phyloP scores from a whole-genome alignment of 805 yeast species.

The Brettanomyces nanus region DNA sequence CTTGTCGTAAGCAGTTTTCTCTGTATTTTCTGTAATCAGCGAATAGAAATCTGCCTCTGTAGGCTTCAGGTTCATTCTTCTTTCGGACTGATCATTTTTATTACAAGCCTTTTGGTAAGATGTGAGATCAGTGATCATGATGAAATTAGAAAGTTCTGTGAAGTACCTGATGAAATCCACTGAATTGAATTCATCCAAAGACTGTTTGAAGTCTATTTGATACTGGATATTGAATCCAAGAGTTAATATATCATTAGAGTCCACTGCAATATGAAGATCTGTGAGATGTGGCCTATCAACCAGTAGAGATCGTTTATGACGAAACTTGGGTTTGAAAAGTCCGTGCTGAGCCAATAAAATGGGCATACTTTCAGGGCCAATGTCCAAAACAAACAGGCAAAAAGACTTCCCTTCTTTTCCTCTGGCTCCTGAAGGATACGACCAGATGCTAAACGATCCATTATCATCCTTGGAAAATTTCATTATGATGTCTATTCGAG shows the following conservation, averaged over 20 bases:
- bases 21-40: slow-evolving; percentile 38
- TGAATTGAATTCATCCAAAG: slow-evolving; percentile 10
- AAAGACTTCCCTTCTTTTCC: not conserved
- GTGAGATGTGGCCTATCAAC: not conserved
- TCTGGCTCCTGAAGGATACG: not conserved
- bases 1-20: slow-evolving; percentile 8
- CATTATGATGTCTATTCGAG: not conserved
- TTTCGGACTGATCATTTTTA: not conserved
- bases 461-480: not conserved
- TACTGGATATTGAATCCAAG: slow-evolving; percentile 7
- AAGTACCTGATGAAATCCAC: slow-evolving; percentile 14
- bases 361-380: not conserved
- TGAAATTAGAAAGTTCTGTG: slow-evolving; percentile 8
- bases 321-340: slow-evolving; percentile 1
- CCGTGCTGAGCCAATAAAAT: not conserved
- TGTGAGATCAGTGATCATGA: slow-evolving; percentile 14
- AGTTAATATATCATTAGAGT: not conserved
- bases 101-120: slow-evolving; percentile 14
- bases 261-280: not conserved
- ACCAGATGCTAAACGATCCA: not conserved
- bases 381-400: not conserved
- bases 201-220: slow-evolving; percentile 12
- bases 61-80: slow-evolving; percentile 10
- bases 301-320: not conserved
- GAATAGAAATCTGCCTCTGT: slow-evolving; percentile 37